A percentile compares a stretch with the other conserved stretches of the same genome.
These are phyloP conservation scores for Kwoniella sp. DNA, from an alignment of 768 basidiomycete species.

Conservation along the genomic window DNA sequence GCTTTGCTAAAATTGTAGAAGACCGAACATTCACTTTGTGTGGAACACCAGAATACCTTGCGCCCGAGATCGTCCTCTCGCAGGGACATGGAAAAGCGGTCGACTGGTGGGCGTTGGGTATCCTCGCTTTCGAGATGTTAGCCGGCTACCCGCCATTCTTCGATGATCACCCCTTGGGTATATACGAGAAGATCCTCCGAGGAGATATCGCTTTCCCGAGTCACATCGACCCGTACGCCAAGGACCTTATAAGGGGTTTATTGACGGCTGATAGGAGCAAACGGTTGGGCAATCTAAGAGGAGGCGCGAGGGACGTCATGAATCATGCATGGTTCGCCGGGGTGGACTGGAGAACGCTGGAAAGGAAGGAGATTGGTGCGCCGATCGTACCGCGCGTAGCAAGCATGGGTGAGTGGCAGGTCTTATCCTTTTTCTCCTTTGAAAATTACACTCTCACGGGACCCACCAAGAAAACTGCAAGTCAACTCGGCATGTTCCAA, in stretches of 20 bases:
- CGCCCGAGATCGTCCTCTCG: constrained; percentile 96
- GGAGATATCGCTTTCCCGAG: constrained; percentile 89
- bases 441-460: too few relatives aligned
- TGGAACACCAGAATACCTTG: constrained; percentile 70
- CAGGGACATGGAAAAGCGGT: constrained; percentile 98
- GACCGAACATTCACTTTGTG: constrained; percentile 98
- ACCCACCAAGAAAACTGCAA: too few relatives aligned
- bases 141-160: constrained; percentile 99
- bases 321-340: constrained; percentile 83
- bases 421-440: not conserved
- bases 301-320: constrained; percentile 86
- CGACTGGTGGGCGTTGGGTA: constrained; percentile 99
- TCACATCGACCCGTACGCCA: constrained; percentile 83
- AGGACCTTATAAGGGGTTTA: constrained; percentile 83
- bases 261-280: constrained; percentile 89
- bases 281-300: constrained; percentile 87
- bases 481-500: too few relatives aligned
- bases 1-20: constrained; percentile 95
- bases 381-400: constrained; percentile 55
- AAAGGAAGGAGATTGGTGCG: constrained; percentile 54
- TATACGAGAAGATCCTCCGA: constrained; percentile 94
- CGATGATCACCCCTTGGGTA: constrained; percentile 95
- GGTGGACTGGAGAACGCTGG: constrained; percentile 55
- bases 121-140: constrained; percentile 97
- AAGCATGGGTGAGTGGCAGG: constrained; percentile 48